Evolutionary conservation across 2,329 filamentous ascomycete genomes (phyloP), one percentile per base, ranked within the genome.

Genomic region (Ceratocystis huliohia): DNA sequence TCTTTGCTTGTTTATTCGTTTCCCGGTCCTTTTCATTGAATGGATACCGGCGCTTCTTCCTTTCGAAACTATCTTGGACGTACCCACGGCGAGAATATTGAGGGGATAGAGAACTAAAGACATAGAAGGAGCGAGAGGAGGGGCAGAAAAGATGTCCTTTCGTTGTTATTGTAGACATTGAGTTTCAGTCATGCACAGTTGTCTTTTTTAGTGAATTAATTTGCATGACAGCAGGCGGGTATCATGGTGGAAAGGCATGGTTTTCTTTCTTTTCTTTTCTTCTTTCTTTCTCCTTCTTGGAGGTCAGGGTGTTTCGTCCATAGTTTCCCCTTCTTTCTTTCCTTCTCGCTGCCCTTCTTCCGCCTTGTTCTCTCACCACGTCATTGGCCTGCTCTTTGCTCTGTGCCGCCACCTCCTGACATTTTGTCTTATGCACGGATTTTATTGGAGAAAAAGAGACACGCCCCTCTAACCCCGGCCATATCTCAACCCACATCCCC

Each of bases 31-130:
- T 57, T 33, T 17, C 25, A 57, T 3, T 13, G 25, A 22, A n/a
- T 37, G 61, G 3, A 46, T 63, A 48, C 61, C 20, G 44, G 61
- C 61, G 61, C 61, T 50, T 63, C 61, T 63, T 63, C 44, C 44
- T 63, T 48, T 61, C 20, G 17, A 25, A 22, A 2, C 61, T 3
- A 20, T 6, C 15, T 5, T 48, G 8, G 25, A 25, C 20, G 48
- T 22, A 15, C 2, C 20, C 10, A 25, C 10, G 17, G 22, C 22
- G 37, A 22, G 37, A 7, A 41, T 46, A 41, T 37, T 25, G 20
- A 53, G 17, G 46, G n/a, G 20, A 50, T 10, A 8, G 46, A 7
- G 4, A 37, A 37, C 33, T 37, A 20, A 22, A 28, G 20, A 25
- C 1, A 25, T 8, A 25, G 48, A 28, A n/a, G 15, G 20, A 25